Base-by-base conservation (phyloP, 495 filamentous ascomycete genomes). In the Aspergillus indologenus region DNA sequence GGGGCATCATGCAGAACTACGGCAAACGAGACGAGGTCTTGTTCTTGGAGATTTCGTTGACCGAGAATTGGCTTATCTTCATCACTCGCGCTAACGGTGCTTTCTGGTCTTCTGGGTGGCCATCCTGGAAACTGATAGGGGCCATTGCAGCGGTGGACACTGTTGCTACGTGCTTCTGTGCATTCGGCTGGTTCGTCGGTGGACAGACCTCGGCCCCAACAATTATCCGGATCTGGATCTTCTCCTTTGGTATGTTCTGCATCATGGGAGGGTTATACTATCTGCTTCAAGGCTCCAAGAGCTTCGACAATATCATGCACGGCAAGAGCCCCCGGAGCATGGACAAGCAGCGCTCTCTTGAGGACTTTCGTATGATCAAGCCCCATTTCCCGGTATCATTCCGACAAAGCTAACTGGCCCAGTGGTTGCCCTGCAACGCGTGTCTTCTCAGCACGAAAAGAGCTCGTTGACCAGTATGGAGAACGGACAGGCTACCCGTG, bases 41-140 rank as follows among this genome's bases (percentile, higher is more conserved):
- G 61, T 96, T 96, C 81, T 85, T 96, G 51, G 82, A 96, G 72
- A 91, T 96, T 72, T 88, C 89, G 14, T 83, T 96, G 57, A 90
- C 92, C 54, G 90, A 96, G 79, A 96, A 94, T 76, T 96, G 92
- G 91, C 83, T 96, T 47, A 96, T 96, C 76, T 93, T 96, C 79
- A 92, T 96, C 73, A 96, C 92, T 60, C 88, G 92, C 79, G 87
- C 89, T 73, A 89, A 89, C 67, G 88, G 89, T 59, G 86, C 89
- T 22, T 91, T 93, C 81, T 93, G 89, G 90, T 88, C 86, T 2
- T 90, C 86, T 22, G 79, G 87, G 18, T 24, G 48, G 45, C 92
- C 92, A 17, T 95, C 91, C 51, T 89, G 88, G 85, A 87, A 92
- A 71, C 80, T 96, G 50, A 65, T 80, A 53, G 83, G 80, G 46